These are phyloP conservation scores for Adiantum capillusveneris DNA, from an alignment of 75 land plant genomes.

Conservation along the genomic window DNA sequence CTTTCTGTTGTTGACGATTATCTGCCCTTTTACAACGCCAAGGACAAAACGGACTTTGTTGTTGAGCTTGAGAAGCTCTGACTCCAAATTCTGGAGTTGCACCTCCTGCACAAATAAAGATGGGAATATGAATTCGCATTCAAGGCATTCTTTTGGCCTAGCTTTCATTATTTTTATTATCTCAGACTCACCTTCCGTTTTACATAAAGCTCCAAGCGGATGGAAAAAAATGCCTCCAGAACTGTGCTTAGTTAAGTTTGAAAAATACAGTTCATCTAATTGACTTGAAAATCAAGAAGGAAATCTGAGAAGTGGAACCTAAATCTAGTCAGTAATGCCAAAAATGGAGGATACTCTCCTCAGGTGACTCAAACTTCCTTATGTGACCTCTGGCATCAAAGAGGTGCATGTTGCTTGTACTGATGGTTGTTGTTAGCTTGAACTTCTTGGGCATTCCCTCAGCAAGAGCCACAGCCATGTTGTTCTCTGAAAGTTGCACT, in stretches of 20 bases:
- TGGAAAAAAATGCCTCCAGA: slow-evolving; percentile 60
- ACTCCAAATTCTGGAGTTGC: slow-evolving; percentile 49
- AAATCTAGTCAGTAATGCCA: too few relatives aligned
- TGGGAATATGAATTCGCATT: too few relatives aligned
- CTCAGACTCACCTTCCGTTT: slow-evolving; percentile 49
- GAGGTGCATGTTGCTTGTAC: slow-evolving; percentile 95
- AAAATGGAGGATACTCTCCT: slow-evolving; percentile 55
- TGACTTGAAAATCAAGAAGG: too few relatives aligned
- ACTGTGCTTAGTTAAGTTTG: slow-evolving; percentile 45
- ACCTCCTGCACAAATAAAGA: slow-evolving; percentile 15
- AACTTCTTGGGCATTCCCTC: slow-evolving; percentile 90
- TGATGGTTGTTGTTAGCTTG: slow-evolving; percentile 83
- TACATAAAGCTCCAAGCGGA: slow-evolving; percentile 76
- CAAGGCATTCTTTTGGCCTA: too few relatives aligned
- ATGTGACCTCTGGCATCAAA: slow-evolving; percentile 77
- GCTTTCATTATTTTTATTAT: too few relatives aligned
- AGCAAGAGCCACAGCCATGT: slow-evolving; percentile 51
- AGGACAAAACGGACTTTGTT: slow-evolving; percentile 93
- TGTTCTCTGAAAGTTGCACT: slow-evolving; percentile 58
- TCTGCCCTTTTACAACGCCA: slow-evolving; percentile 76
- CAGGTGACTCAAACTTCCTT: slow-evolving; percentile 88
- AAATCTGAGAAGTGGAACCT: too few relatives aligned
- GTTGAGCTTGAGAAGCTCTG: slow-evolving; percentile 64
- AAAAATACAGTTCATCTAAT: too few relatives aligned
- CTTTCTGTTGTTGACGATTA: slow-evolving; percentile 84